Percentiles rank a stretch among this genome's conserved stretches.
phyloP scores from a whole-genome alignment of 2,329 filamentous ascomycete species.

The Xylariaceae sp. region DNA sequence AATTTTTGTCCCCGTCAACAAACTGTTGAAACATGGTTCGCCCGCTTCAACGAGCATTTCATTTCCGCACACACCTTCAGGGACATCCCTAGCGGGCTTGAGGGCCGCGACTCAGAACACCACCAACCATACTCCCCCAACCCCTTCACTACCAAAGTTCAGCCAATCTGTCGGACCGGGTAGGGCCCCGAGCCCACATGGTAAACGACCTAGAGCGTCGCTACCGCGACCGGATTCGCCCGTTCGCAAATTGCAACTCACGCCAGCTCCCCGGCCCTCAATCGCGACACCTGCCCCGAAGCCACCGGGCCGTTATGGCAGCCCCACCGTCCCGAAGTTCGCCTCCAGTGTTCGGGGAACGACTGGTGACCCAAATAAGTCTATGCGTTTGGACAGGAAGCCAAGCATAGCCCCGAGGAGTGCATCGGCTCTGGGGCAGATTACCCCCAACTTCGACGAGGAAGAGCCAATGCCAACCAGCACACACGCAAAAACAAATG shows the following conservation, averaged over 20 bases:
- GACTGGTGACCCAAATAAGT: constrained; percentile 67
- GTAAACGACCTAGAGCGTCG: constrained; percentile 76
- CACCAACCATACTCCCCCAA: constrained; percentile 67
- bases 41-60: too few species aligned
- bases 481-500: constrained; percentile 59
- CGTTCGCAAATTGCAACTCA: constrained; percentile 70
- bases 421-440: constrained; percentile 61
- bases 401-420: constrained; percentile 63
- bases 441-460: constrained; percentile 55
- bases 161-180: constrained; percentile 85
- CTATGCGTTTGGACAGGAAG: constrained; percentile 54
- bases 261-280: constrained; percentile 62
- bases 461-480: constrained; percentile 63
- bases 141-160: constrained; percentile 75
- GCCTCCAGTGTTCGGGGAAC: constrained; percentile 68
- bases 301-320: constrained; percentile 64
- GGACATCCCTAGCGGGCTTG: constrained; percentile 62
- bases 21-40: constrained; percentile 73
- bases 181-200: constrained; percentile 72
- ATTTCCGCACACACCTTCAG: constrained; percentile 70
- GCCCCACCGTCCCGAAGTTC: constrained; percentile 66
- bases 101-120: constrained; percentile 62
- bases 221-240: constrained; percentile 90
- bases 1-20: constrained; percentile 89
- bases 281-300: constrained; percentile 59